Evolutionary conservation across 228 moss, liverwort and hornwort genomes (phyloP).

Genomic region (Sphagnum magellanicum): DNA sequence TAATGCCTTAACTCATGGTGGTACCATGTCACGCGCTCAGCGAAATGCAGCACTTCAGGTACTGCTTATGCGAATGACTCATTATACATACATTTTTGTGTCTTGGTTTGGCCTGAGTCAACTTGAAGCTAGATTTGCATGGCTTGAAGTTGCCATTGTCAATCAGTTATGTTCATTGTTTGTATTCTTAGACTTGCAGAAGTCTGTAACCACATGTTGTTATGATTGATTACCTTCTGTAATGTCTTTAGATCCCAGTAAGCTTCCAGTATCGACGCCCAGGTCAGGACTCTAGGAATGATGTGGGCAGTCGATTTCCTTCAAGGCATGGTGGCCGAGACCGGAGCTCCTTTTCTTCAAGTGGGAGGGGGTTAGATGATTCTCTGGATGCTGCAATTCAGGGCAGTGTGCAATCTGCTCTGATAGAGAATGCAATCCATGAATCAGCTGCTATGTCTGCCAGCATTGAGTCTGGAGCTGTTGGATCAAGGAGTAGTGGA

Average conservation of each 20-base stretch:
- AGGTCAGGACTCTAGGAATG: conserved; percentile 58
- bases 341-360: conserved; percentile 32
- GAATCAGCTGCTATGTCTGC: conserved; percentile 59
- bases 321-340: conserved; percentile 58
- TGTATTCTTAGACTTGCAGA: too few relatives aligned
- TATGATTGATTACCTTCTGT: background rate
- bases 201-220: too few relatives aligned
- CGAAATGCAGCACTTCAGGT: conserved; percentile 98
- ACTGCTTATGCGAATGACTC: background rate
- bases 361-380: conserved; percentile 33
- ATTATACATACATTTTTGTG: too few relatives aligned
- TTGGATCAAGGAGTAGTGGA: conserved; percentile 17
- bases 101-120: too few relatives aligned
- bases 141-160: too few relatives aligned
- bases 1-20: conserved; percentile 91
- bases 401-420: conserved; percentile 69
- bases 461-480: conserved; percentile 25
- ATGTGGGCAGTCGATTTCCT: conserved; percentile 28
- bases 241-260: conserved; percentile 66
- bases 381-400: conserved; percentile 54
- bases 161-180: too few relatives aligned
- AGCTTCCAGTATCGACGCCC: conserved; percentile 79
- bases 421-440: conserved; percentile 58
- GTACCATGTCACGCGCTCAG: conserved; percentile 95
- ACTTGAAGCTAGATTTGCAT: too few relatives aligned